A percentile compares a stretch with the other conserved stretches of the same genome.
phyloP scores from a whole-genome alignment of 1,139 yeast genomes.

The Geotrichum klebahnii region DNA sequence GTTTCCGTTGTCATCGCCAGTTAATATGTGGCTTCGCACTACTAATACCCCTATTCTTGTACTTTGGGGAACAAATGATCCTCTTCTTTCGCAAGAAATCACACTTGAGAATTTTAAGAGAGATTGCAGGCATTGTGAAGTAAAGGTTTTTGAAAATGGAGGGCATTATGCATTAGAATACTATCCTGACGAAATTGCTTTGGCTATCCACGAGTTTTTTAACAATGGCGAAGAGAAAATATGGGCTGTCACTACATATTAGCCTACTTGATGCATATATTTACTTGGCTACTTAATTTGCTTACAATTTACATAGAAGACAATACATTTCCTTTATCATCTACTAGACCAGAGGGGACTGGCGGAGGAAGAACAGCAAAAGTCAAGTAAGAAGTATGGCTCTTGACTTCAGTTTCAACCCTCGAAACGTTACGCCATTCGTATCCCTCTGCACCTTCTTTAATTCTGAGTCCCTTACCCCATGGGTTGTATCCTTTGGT shows the following conservation, averaged over 20 bases:
- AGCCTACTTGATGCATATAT: neutral
- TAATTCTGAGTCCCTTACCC: conserved; percentile 76
- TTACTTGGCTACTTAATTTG: neutral
- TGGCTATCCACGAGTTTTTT: conserved; percentile 29
- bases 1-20: neutral
- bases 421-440: conserved; percentile 81
- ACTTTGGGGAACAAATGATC: conserved; percentile 47
- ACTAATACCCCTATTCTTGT: conserved; percentile 42
- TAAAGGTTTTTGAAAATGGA: conserved; percentile 34
- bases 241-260: neutral
- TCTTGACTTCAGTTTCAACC: conserved; percentile 78
- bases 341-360: conserved; percentile 19
- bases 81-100: conserved; percentile 42
- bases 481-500: conserved; percentile 79
- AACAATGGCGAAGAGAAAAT: neutral
- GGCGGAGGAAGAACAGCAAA: conserved; percentile 58
- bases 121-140: conserved; percentile 36
- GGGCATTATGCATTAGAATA: conserved; percentile 46
- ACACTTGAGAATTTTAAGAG: conserved; percentile 36
- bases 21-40: conserved; percentile 37
- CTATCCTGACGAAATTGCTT: conserved; percentile 37
- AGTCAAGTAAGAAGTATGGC: conserved; percentile 90
- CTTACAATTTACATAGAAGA: conserved; percentile 17
- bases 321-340: conserved; percentile 19
- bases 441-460: conserved; percentile 78